Evolutionary conservation across 768 basidiomycete species (phyloP), one percentile per base, ranked within the genome.

Genomic region (Serendipita vermifera): DNA sequence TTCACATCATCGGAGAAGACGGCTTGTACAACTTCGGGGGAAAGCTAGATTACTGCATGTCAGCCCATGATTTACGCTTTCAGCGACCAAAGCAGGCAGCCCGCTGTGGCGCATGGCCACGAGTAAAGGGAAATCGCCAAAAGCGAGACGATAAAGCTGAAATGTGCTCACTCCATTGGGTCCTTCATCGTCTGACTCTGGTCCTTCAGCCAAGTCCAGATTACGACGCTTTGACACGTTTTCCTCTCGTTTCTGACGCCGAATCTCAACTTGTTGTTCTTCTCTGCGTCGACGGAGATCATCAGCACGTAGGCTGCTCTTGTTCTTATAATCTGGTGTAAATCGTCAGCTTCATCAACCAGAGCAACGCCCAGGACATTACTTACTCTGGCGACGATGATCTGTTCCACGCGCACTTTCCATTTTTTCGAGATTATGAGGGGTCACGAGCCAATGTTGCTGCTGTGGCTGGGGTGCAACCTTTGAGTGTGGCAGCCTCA

Each of bases 181-280:
- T 64, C 81, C 76, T 67, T 94, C 92, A 60, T 97, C 94, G 78
- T 97, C 94, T 55, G 92, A 96, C 67, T 97, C 94, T 59, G 71
- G 75, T 57, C 76, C 73, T 46, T 79, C 71, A 26, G 80, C 76
- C 33, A 90, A 82, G 57, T 91, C 77, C 67, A 94, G 88, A 70
- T 97, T 97, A 60, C 96, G 78, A 69, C 96, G 80, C 77, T 99
- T 99, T 58, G 93, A 88, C 60, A 98, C 93, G 69, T 92, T 93
- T 71, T 99, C 96, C 69, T 99, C 96, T 63, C 96, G 79, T 74
- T 98, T 98, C 74, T 94, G 90, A 67, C 91, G 80, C 67, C 96
- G 80, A 76, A 99, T 97, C 77, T 98, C 96, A 57, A 99, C 96
- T 66, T 98, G 93, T 68, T 94, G 90, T 69, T 99, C 93, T 70